phyloP scores from a whole-genome alignment of 2,329 filamentous ascomycete species.

The Capronia americana region DNA sequence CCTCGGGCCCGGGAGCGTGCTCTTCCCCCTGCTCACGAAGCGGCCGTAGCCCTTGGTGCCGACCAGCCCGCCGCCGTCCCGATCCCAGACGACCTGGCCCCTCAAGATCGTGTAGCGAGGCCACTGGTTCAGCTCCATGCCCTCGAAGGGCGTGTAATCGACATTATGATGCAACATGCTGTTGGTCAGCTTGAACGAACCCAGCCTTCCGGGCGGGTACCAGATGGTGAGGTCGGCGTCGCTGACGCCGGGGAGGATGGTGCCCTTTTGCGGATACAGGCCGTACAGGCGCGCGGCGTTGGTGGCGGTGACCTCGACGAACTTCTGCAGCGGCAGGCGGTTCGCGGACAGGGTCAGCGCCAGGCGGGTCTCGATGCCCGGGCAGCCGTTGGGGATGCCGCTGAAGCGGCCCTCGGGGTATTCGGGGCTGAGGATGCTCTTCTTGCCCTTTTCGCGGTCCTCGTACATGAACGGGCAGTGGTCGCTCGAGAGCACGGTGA shows the following conservation, averaged over 20 bases:
- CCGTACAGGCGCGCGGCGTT: slow-evolving; percentile 66
- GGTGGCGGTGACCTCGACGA: slow-evolving; percentile 62
- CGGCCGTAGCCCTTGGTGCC: slow-evolving; percentile 57
- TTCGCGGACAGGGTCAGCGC: slow-evolving; percentile 53
- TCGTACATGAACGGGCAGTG: slow-evolving; percentile 60
- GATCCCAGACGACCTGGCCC: slow-evolving; percentile 60
- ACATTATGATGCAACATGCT: slow-evolving; percentile 65
- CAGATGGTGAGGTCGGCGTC: slow-evolving; percentile 66
- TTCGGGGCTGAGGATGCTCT: slow-evolving; percentile 54
- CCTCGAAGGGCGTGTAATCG: slow-evolving; percentile 69
- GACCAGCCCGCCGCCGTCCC: slow-evolving; percentile 60
- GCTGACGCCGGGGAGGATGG: slow-evolving; percentile 55
- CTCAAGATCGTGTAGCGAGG: slow-evolving; percentile 66
- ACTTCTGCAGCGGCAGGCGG: slow-evolving; percentile 55
- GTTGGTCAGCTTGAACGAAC: slow-evolving; percentile 57
- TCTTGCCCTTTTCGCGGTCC: slow-evolving; percentile 57
- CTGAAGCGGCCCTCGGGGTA: slow-evolving; percentile 58
- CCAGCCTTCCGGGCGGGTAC: slow-evolving; percentile 56
- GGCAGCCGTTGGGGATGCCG: slow-evolving; percentile 65
- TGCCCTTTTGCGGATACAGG: slow-evolving; percentile 59
- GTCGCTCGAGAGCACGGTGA: slow-evolving; percentile 60
- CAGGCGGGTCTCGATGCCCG: slow-evolving; percentile 64
- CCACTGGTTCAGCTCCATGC: slow-evolving; percentile 64
- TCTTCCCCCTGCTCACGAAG: slow-evolving; percentile 55
- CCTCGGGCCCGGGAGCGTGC: slow-evolving; percentile 45